Evolutionary conservation across 2,329 filamentous ascomycete species (phyloP).

Genomic region (Fusarium sp.): DNA sequence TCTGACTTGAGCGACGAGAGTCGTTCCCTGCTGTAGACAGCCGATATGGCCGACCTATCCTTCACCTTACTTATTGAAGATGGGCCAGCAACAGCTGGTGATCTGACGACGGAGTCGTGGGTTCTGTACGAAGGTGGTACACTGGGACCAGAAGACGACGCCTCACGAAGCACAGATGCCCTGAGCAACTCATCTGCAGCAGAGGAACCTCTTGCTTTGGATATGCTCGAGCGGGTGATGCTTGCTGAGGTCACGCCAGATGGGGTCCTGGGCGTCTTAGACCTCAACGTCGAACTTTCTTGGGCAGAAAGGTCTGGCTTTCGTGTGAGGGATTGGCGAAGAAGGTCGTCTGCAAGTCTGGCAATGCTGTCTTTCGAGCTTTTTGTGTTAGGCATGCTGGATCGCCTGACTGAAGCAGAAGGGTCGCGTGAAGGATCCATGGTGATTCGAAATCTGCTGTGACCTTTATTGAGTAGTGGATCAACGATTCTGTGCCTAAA

Average conservation of each 20-base stretch:
- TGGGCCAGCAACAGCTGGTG: too few species aligned
- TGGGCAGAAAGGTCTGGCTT: background rate
- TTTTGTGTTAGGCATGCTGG: background rate
- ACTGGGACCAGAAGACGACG: too few species aligned
- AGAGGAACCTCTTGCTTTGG: background rate
- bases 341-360: slow-evolving; percentile 1
- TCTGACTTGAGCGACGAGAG: slow-evolving; percentile 3
- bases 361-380: slow-evolving; percentile 9
- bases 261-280: background rate
- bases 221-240: slow-evolving; percentile 1
- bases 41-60: background rate
- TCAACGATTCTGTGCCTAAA: background rate
- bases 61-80: background rate
- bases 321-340: slow-evolving; percentile 3
- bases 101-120: too few species aligned
- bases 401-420: background rate
- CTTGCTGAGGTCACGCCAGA: background rate
- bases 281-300: background rate
- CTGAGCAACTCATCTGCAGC: background rate
- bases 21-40: background rate
- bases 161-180: background rate
- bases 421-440: background rate
- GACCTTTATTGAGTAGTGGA: background rate
- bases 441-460: background rate
- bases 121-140: too few species aligned